A percentile compares a stretch with the other conserved stretches of the same genome.
These are phyloP conservation scores for Rutstroemia sp. DNA, from an alignment of 2,329 filamentous ascomycete genomes.

Conservation along the genomic window DNA sequence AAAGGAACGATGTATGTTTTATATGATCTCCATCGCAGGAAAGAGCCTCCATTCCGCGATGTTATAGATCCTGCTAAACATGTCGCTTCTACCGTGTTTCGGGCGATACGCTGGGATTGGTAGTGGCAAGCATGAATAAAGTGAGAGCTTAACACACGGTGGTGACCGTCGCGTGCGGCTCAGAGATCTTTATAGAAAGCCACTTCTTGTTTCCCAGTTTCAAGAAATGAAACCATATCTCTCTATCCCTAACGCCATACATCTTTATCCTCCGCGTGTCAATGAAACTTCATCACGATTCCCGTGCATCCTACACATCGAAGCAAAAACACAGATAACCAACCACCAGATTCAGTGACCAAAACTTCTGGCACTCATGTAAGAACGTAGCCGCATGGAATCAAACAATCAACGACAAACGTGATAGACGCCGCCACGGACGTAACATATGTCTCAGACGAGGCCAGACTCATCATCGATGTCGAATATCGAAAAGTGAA, in stretches of 20 bases:
- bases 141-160: too few species aligned
- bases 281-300: not conserved
- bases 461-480: not conserved
- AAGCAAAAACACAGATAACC: not conserved
- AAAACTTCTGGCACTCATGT: not conserved
- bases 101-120: too few species aligned
- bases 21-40: too few species aligned
- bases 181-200: not conserved
- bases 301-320: not conserved
- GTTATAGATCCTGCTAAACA: too few species aligned
- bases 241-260: not conserved
- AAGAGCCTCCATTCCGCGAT: too few species aligned
- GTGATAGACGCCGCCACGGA: not conserved
- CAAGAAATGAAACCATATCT: not conserved
- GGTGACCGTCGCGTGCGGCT: not conserved
- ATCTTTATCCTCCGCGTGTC: not conserved
- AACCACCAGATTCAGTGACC: not conserved
- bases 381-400: not conserved
- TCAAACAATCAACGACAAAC: not conserved
- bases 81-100: too few species aligned
- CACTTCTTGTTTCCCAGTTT: not conserved
- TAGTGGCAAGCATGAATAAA: too few species aligned
- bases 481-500: not conserved
- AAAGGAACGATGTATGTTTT: too few species aligned
- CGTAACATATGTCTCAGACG: not conserved